A percentile compares a stretch with the other conserved stretches of the same genome.
Evolutionary conservation across 192 early-diverging fungal species (phyloP).

Genomic region (Coemansia sp.): DNA sequence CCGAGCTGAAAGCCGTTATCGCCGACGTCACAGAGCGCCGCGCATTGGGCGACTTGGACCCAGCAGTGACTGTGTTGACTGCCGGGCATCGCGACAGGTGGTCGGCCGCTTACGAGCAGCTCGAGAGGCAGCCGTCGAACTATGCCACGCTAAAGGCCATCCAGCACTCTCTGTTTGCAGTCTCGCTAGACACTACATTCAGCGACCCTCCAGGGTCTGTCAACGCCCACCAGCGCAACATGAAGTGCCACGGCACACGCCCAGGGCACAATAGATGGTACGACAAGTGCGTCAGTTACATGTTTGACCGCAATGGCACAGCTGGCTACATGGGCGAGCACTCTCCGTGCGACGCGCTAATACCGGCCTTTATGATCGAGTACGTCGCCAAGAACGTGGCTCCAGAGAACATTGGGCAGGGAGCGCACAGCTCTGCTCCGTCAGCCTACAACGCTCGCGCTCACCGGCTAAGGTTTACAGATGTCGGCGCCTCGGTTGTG

Average conservation of each 20-base stretch:
- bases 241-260: slow-evolving; percentile 31
- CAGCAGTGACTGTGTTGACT: slow-evolving; percentile 66
- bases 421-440: background rate
- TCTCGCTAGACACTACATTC: slow-evolving; percentile 71
- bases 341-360: slow-evolving; percentile 81
- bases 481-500: slow-evolving; percentile 26
- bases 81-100: slow-evolving; percentile 81
- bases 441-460: slow-evolving; percentile 64
- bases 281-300: slow-evolving; percentile 72
- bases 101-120: slow-evolving; percentile 66
- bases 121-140: slow-evolving; percentile 62
- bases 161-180: slow-evolving; percentile 70
- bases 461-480: slow-evolving; percentile 18
- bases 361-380: slow-evolving; percentile 63
- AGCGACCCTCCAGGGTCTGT: slow-evolving; percentile 33
- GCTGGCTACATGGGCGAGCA: slow-evolving; percentile 68
- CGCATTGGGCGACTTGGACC: slow-evolving; percentile 36
- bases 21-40: slow-evolving; percentile 48
- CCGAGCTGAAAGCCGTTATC: slow-evolving; percentile 59
- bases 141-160: slow-evolving; percentile 58
- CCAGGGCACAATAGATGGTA: slow-evolving; percentile 88
- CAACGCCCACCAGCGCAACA: slow-evolving; percentile 25
- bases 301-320: slow-evolving; percentile 72
- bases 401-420: slow-evolving; percentile 29
- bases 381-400: slow-evolving; percentile 34